phyloP scores from a whole-genome alignment of 2,329 filamentous ascomycete species.

The Bipolaris zeicola region DNA sequence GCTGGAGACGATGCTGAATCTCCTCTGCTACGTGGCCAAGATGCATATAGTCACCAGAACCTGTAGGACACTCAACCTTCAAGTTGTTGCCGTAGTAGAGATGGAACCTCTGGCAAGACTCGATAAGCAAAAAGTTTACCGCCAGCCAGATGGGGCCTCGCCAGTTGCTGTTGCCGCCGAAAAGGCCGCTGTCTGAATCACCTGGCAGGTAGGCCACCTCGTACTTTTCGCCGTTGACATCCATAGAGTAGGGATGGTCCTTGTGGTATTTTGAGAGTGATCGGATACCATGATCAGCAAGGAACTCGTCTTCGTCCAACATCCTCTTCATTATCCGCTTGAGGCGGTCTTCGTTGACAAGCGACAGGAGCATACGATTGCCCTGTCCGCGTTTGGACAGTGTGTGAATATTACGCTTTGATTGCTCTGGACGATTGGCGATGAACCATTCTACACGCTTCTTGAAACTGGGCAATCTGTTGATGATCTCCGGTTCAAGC shows the following conservation, averaged over 20 bases:
- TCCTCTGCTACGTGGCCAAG: slow-evolving; percentile 93
- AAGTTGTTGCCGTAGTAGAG: slow-evolving; percentile 92
- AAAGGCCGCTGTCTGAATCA: slow-evolving; percentile 94
- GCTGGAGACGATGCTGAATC: slow-evolving; percentile 90
- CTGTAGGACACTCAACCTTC: slow-evolving; percentile 90
- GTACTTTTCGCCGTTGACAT: slow-evolving; percentile 90
- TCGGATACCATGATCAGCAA: slow-evolving; percentile 86
- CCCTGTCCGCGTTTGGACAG: slow-evolving; percentile 91
- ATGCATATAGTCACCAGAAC: slow-evolving; percentile 94
- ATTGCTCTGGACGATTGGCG: slow-evolving; percentile 81
- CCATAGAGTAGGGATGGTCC: slow-evolving; percentile 89
- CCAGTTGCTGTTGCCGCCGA: slow-evolving; percentile 98
- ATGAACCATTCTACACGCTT: slow-evolving; percentile 94
- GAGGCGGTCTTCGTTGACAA: slow-evolving; percentile 91
- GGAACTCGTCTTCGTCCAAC: slow-evolving; percentile 92
- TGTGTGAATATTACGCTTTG: slow-evolving; percentile 91
- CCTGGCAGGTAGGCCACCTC: slow-evolving; percentile 88
- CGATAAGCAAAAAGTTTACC: slow-evolving; percentile 92
- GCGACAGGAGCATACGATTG: slow-evolving; percentile 81
- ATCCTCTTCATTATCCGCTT: slow-evolving; percentile 88
- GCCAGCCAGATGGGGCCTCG: slow-evolving; percentile 92
- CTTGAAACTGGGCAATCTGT: slow-evolving; percentile 90
- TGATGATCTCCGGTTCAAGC: slow-evolving; percentile 89
- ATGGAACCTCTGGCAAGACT: slow-evolving; percentile 93
- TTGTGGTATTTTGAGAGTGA: slow-evolving; percentile 92